Conservation (phyloP, 805 yeast genomes). For the Ogataea minuta region DNA sequence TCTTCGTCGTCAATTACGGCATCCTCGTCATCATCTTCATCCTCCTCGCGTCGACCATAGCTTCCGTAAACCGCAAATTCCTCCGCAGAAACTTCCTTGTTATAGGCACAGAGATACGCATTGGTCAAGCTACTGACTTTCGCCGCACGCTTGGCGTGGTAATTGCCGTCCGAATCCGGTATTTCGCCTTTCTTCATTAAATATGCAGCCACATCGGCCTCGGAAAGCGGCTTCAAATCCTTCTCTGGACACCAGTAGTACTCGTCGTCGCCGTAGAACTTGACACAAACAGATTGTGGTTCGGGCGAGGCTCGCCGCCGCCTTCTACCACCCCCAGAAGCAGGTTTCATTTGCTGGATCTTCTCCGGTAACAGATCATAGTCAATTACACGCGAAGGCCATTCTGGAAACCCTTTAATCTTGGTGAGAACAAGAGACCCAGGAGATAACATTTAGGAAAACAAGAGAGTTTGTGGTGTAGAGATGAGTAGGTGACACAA, state of each 20-base stretch:
- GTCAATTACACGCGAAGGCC: conserved; percentile 86
- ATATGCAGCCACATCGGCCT: conserved; percentile 39
- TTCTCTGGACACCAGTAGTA: conserved; percentile 60
- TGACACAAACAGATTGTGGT: conserved; percentile 42
- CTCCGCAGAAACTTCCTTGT: conserved; percentile 46
- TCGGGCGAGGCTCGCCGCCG: conserved; percentile 16
- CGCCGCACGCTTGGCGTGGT: conserved; percentile 55
- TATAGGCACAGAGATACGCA: conserved; percentile 31
- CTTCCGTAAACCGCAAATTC: conserved; percentile 43
- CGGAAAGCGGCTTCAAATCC: conserved; percentile 49
- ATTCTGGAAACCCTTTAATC: conserved; percentile 82
- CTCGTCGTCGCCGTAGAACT: conserved; percentile 71
- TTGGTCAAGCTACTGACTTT: conserved; percentile 26
- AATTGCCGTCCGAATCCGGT: conserved; percentile 35
- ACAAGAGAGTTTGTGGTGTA: conserved; percentile 5
- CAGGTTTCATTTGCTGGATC: conserved; percentile 51
- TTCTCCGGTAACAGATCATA: conserved; percentile 56
- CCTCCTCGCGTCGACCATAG: conserved; percentile 38
- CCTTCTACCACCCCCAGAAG: conserved; percentile 30
- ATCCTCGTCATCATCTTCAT: conserved; percentile 17
- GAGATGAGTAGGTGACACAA: not conserved
- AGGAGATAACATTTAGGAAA: conserved; percentile 29
- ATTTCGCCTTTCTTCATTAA: conserved; percentile 29
- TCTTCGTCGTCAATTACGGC: conserved; percentile 31
- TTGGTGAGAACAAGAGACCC: conserved; percentile 69